Evolutionary conservation across 2,329 filamentous ascomycete species (phyloP).

Genomic region (Epichloe sp.): DNA sequence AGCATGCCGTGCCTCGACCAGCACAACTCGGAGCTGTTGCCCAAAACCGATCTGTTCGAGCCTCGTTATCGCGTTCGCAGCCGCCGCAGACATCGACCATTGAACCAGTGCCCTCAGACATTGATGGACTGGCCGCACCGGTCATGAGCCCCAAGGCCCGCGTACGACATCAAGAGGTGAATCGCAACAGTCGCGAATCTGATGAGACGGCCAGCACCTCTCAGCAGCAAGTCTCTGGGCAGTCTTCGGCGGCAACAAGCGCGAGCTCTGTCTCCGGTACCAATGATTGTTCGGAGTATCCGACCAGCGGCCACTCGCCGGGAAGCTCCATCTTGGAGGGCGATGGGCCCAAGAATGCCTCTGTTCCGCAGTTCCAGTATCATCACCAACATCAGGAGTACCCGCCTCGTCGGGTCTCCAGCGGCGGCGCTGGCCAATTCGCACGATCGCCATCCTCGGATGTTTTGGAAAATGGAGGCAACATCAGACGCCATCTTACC

Average conservation of each 20-base stretch:
- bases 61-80: background rate
- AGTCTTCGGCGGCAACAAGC: constrained; percentile 42
- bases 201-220: constrained; percentile 36
- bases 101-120: background rate
- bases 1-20: constrained; percentile 21
- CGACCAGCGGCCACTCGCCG: constrained; percentile 31
- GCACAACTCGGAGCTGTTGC: constrained; percentile 13
- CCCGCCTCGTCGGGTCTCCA: constrained; percentile 30
- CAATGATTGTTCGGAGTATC: constrained; percentile 33
- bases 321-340: constrained; percentile 38
- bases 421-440: constrained; percentile 20
- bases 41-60: background rate
- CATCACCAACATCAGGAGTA: constrained; percentile 40
- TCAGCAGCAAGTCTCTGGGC: constrained; percentile 33
- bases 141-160: constrained; percentile 19
- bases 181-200: constrained; percentile 40
- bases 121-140: constrained; percentile 10
- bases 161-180: constrained; percentile 21
- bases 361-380: constrained; percentile 48
- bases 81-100: constrained; percentile 1
- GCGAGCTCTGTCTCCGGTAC: constrained; percentile 40
- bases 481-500: constrained; percentile 49
- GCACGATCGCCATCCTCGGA: constrained; percentile 36
- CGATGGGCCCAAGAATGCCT: constrained; percentile 25
- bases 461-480: constrained; percentile 33